phyloP scores from a whole-genome alignment of 257 asterid genomes.

The Gentiana dahurica region DNA sequence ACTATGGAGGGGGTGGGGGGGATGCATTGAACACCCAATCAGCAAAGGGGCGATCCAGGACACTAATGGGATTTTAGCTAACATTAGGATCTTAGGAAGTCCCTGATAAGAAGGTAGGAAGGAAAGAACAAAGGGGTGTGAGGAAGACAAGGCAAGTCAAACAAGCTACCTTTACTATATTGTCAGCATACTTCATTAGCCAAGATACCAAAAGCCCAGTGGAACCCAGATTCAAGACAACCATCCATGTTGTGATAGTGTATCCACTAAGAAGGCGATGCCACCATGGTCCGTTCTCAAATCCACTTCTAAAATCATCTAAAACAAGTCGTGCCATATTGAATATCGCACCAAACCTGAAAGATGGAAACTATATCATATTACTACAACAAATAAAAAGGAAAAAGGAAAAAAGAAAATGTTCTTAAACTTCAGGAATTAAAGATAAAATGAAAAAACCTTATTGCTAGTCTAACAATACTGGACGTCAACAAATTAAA shows the following conservation, averaged over 20 bases:
- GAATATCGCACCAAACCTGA: slow-evolving; percentile 91
- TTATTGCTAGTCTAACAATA: no score
- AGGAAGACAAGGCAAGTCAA: neutral
- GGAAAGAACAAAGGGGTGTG: neutral
- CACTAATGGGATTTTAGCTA: no score
- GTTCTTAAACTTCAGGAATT: no score
- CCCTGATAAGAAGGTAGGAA: neutral
- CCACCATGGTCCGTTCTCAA: slow-evolving; percentile 95
- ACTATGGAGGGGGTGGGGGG: no score
- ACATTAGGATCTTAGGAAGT: no score
- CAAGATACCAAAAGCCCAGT: slow-evolving; percentile 93
- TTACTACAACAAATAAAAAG: neutral
- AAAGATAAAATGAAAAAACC: no score
- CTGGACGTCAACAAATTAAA: no score
- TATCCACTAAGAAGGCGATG: slow-evolving; percentile 80
- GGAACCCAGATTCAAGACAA: slow-evolving; percentile 87
- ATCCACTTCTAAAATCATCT: slow-evolving; percentile 89
- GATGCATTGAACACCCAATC: no score
- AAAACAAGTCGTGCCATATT: slow-evolving; percentile 66
- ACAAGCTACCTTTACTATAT: slow-evolving; percentile 72
- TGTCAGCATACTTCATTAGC: slow-evolving; percentile 98
- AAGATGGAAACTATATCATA: slow-evolving; percentile 3
- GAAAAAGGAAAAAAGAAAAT: neutral
- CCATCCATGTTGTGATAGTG: slow-evolving; percentile 80
- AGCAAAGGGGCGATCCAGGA: no score